Base-by-base conservation (phyloP, 495 filamentous ascomycete species). In the Xylaria intraflava region DNA sequence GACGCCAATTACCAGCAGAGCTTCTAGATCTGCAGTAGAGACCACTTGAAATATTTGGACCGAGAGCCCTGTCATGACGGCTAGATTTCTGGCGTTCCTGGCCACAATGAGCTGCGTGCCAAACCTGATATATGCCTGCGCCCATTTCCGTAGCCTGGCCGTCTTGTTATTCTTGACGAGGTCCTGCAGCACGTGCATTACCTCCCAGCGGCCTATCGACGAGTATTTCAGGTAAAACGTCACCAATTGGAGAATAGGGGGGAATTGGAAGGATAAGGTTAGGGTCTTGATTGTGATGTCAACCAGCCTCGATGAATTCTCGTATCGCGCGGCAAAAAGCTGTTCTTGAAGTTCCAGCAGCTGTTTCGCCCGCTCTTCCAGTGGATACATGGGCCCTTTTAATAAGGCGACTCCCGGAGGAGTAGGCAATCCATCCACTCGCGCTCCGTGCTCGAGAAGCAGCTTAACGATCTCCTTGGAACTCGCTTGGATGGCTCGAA, bases 161-260 rank as follows among this genome's bases (percentile, higher is more conserved):
- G 42, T 68, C 44, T 61, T 65, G 47, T 66, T 60, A 26, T 61
- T 41, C 46, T 65, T 14, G 19, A 61, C 61, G 39, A 68, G 64
- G 43, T 68, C 65, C 49, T 62, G 65, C 48, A 69, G 59, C 49
- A 67, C 65, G 56, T 54, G 51, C 51, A 67, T n/a, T 50, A 35
- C 44, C 27, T 65, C 64, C 62, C 54, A 61, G 56, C 65, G 64
- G 40, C 60, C 23, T 14, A 66, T 24, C n/a, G 48, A 20, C 27
- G 61, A 8, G 20, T 53, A 41, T 58, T 31, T 66, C 14, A 46
- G 26, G 4, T 20, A 46, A 1, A 46, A 26, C 11, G n/a, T 4
- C 0, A 46, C 8, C 16, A 46, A 2, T 20, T 20, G 14, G 8
- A 46, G 26, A 31, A 46, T 29, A 26, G 20, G 1, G 26, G 26